Percentiles rank a stretch among this genome's conserved stretches.
Evolutionary conservation across 2,329 filamentous ascomycete species (phyloP).

Genomic region (Colletotrichum lupini): DNA sequence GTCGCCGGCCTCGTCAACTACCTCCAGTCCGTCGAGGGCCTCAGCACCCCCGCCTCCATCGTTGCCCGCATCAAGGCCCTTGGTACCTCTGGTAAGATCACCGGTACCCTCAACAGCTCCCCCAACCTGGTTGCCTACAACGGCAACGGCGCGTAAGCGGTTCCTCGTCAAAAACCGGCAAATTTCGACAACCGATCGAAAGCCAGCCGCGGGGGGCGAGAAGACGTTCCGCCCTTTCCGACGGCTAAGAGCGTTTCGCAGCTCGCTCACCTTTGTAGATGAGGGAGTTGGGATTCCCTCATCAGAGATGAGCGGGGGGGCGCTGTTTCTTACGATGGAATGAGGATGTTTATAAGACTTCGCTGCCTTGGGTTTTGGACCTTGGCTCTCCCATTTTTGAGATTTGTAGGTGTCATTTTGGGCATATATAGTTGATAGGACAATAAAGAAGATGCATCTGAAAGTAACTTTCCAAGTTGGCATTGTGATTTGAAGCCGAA

Average conservation of each 20-base stretch:
- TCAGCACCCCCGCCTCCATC: conserved; percentile 53
- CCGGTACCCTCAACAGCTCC: conserved; percentile 46
- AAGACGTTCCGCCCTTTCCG: conserved; percentile 14
- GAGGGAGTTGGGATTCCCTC: conserved; percentile 4
- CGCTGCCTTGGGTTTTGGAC: background rate
- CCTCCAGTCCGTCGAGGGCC: conserved; percentile 56
- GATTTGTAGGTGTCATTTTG: background rate
- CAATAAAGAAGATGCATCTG: conserved; percentile 4
- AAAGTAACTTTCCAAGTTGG: background rate
- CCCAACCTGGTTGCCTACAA: conserved; percentile 62
- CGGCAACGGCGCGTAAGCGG: conserved; percentile 41
- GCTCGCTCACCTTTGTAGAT: background rate
- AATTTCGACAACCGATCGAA: background rate
- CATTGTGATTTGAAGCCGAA: background rate
- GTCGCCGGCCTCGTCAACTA: conserved; percentile 71
- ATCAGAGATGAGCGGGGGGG: background rate
- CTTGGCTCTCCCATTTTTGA: background rate
- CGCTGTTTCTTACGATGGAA: background rate
- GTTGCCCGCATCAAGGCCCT: conserved; percentile 54
- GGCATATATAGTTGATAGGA: background rate
- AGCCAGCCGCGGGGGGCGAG: background rate
- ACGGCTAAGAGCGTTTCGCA: background rate
- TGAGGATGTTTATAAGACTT: background rate
- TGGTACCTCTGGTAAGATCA: conserved; percentile 51
- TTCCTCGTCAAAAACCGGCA: background rate